A percentile compares a stretch with the other conserved stretches of the same genome.
These are phyloP conservation scores for Ganoderma lucidum DNA, from an alignment of 1,284 basidiomycete genomes.

Conservation along the genomic window DNA sequence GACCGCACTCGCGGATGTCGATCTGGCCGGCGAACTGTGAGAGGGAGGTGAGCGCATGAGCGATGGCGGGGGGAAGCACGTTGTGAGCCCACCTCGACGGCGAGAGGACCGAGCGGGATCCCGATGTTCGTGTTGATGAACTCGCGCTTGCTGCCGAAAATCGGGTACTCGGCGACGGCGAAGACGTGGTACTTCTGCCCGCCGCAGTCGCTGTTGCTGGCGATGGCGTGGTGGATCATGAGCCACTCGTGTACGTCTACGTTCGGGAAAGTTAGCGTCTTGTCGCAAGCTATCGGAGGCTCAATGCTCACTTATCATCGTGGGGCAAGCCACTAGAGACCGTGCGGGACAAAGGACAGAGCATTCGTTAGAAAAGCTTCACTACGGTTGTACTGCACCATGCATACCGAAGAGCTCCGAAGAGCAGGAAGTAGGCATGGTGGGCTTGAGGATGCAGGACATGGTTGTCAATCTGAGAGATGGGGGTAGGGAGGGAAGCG, in stretches of 20 bases:
- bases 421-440: constrained; percentile 3
- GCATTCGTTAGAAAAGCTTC: background rate
- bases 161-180: constrained; percentile 6
- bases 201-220: background rate
- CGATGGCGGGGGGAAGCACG: too few species aligned
- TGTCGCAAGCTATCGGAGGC: too few species aligned
- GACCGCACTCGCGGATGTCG: background rate
- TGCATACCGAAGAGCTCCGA: constrained; percentile 1
- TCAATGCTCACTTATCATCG: background rate
- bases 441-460: constrained; percentile 4
- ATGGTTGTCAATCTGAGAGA: background rate
- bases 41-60: background rate
- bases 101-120: background rate
- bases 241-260: constrained; percentile 4
- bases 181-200: background rate
- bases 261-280: background rate
- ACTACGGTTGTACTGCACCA: background rate
- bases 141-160: background rate
- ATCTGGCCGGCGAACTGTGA: background rate
- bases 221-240: constrained; percentile 1
- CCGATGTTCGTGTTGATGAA: background rate
- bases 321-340: background rate
- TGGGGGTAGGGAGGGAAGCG: background rate
- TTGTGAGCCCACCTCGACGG: background rate
- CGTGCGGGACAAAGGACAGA: too few species aligned